Evolutionary conservation across 192 early-diverging fungal genomes (phyloP).

Genomic region (Backusella liffmaniae): DNA sequence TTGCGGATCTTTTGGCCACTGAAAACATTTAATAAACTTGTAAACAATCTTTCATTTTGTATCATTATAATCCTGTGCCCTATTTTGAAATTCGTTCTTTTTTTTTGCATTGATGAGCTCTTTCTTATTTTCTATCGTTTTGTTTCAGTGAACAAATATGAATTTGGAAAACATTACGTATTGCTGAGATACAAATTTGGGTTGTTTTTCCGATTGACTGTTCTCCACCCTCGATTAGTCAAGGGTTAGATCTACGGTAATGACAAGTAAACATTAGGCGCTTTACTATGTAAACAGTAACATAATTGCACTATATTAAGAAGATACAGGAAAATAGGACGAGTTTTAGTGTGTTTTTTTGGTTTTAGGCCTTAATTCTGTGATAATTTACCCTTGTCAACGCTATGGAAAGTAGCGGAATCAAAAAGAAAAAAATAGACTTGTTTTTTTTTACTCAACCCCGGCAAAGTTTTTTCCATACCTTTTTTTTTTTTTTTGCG

Average conservation of each 20-base stretch:
- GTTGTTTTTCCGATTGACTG: background rate
- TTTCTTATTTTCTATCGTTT: background rate
- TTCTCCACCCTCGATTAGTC: background rate
- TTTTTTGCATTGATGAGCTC: background rate
- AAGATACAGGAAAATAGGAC: background rate
- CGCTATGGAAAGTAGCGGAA: background rate
- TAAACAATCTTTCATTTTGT: background rate
- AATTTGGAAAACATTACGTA: background rate
- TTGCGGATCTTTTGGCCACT: slow-evolving; percentile 13
- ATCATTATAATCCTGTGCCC: background rate
- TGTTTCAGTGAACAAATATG: background rate
- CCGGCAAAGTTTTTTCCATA: slow-evolving; percentile 5
- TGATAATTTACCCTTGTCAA: background rate
- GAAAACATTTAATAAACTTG: background rate
- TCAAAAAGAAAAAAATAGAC: slow-evolving; percentile 8
- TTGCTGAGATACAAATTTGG: background rate
- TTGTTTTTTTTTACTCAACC: slow-evolving; percentile 11
- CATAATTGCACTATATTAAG: background rate
- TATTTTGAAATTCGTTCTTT: background rate
- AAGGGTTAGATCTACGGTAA: background rate
- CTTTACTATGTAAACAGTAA: too few relatives aligned
- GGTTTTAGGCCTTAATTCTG: background rate
- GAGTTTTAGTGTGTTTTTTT: background rate
- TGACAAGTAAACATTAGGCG: background rate
- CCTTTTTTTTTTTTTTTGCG: background rate